These are phyloP conservation scores for Tephrocybe sp. DNA, from an alignment of 768 basidiomycete species.

Conservation along the genomic window DNA sequence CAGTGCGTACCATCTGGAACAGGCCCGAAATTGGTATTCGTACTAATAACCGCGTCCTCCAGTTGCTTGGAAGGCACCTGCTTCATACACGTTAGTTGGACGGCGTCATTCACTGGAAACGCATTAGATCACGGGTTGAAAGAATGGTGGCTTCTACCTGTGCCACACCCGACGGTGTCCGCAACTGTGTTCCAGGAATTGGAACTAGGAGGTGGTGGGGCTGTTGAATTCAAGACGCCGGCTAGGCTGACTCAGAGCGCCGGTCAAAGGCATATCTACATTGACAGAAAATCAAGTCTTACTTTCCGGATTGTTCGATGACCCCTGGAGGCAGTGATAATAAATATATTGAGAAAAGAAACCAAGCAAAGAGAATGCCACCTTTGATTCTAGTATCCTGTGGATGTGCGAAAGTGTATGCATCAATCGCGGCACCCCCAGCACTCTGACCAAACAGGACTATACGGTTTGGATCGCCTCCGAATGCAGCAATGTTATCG, in stretches of 20 bases:
- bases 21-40: constrained; percentile 26
- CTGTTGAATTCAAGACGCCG: constrained; percentile 6
- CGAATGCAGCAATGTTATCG: constrained; percentile 46
- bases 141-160: constrained; percentile 19
- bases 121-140: background rate
- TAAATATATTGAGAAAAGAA: no score
- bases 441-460: constrained; percentile 38
- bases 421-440: constrained; percentile 32
- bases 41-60: constrained; percentile 31
- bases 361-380: no score
- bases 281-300: background rate
- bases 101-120: constrained; percentile 20
- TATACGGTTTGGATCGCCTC: constrained; percentile 39
- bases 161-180: constrained; percentile 32
- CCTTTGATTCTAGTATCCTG: constrained; percentile 27
- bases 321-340: constrained; percentile 19
- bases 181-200: constrained; percentile 32
- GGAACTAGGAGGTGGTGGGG: constrained; percentile 11
- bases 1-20: constrained; percentile 28
- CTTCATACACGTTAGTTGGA: constrained; percentile 38
- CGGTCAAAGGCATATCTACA: background rate
- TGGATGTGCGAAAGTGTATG: constrained; percentile 34
- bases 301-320: constrained; percentile 39
- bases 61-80: constrained; percentile 27
- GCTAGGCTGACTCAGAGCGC: constrained; percentile 9